These are phyloP conservation scores for Scytalidium lignicola DNA, from an alignment of 2,329 filamentous ascomycete species.

Conservation along the genomic window DNA sequence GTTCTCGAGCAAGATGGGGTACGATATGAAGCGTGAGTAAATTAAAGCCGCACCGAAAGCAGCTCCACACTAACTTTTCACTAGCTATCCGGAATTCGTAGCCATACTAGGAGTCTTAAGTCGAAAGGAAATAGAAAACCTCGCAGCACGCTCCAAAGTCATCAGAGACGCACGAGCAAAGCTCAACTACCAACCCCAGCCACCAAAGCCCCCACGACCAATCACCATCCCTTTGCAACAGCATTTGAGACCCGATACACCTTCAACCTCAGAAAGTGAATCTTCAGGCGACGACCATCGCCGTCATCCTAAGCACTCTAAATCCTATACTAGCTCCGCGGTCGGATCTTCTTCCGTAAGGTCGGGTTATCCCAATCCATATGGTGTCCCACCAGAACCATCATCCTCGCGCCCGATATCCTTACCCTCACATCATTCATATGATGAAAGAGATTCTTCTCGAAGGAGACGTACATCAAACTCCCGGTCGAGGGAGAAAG, in stretches of 20 bases:
- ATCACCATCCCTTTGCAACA: constrained; percentile 1
- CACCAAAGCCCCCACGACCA: constrained; percentile 8
- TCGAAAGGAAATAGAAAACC: constrained; percentile 46
- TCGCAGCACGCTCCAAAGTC: constrained; percentile 37
- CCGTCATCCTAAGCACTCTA: not conserved
- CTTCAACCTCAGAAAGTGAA: constrained; percentile 5
- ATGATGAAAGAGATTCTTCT: constrained; percentile 1
- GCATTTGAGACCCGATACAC: constrained; percentile 8
- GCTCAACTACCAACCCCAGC: constrained; percentile 6
- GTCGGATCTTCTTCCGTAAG: not conserved
- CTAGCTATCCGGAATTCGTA: constrained; percentile 48
- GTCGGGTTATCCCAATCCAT: constrained; percentile 20
- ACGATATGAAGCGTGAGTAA: constrained; percentile 48
- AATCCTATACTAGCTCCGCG: not conserved
- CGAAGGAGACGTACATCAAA: not conserved
- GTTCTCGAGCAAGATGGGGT: constrained; percentile 50
- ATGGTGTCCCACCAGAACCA: constrained; percentile 12
- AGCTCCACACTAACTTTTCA: not conserved
- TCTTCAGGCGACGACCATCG: not conserved
- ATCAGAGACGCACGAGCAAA: constrained; percentile 27
- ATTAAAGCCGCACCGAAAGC: not conserved
- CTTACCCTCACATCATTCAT: not conserved
- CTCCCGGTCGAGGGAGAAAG: constrained; percentile 13
- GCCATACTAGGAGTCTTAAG: constrained; percentile 52
- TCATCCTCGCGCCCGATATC: constrained; percentile 4